phyloP scores from a whole-genome alignment of 2,329 filamentous ascomycete genomes.

The Bimuria novae-zelandiae region DNA sequence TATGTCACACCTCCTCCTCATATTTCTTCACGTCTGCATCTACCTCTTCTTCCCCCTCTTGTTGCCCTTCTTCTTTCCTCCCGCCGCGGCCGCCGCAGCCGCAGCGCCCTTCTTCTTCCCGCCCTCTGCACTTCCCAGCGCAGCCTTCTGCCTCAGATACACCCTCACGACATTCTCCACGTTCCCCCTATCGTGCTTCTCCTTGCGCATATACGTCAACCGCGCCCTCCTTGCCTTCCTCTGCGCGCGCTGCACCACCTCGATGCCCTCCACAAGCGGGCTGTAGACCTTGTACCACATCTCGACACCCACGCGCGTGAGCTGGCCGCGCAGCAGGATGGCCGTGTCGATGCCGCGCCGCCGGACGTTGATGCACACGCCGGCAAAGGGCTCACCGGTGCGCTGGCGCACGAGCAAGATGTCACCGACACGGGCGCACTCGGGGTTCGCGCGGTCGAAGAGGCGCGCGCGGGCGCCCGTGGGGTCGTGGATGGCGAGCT shows the following conservation, averaged over 20 bases:
- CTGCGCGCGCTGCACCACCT: slow-evolving; percentile 84
- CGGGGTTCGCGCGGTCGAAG: slow-evolving; percentile 76
- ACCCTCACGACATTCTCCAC: slow-evolving; percentile 45
- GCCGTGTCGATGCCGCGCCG: slow-evolving; percentile 84
- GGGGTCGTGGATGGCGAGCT: slow-evolving; percentile 79
- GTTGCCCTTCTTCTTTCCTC: slow-evolving; percentile 18
- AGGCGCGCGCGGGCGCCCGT: slow-evolving; percentile 80
- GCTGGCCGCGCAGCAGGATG: slow-evolving; percentile 81
- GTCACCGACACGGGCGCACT: slow-evolving; percentile 83
- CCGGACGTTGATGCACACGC: slow-evolving; percentile 85
- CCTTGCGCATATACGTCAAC: slow-evolving; percentile 81
- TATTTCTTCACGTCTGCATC: no score
- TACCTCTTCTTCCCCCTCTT: slow-evolving; percentile 39
- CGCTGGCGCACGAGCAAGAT: slow-evolving; percentile 87
- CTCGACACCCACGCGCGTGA: slow-evolving; percentile 87
- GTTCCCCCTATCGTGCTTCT: slow-evolving; percentile 45
- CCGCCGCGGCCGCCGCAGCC: slow-evolving; percentile 26
- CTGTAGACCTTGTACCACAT: slow-evolving; percentile 98
- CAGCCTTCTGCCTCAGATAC: slow-evolving; percentile 45
- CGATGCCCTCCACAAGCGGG: slow-evolving; percentile 85
- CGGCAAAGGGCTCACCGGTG: slow-evolving; percentile 85
- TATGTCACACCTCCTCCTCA: background rate
- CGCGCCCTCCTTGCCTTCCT: slow-evolving; percentile 86
- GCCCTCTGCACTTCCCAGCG: slow-evolving; percentile 35
- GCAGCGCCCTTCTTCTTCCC: slow-evolving; percentile 33